A percentile compares a stretch with the other conserved stretches of the same genome.
phyloP scores from a whole-genome alignment of 2,329 filamentous ascomycete genomes.

The Penicillium sp. region DNA sequence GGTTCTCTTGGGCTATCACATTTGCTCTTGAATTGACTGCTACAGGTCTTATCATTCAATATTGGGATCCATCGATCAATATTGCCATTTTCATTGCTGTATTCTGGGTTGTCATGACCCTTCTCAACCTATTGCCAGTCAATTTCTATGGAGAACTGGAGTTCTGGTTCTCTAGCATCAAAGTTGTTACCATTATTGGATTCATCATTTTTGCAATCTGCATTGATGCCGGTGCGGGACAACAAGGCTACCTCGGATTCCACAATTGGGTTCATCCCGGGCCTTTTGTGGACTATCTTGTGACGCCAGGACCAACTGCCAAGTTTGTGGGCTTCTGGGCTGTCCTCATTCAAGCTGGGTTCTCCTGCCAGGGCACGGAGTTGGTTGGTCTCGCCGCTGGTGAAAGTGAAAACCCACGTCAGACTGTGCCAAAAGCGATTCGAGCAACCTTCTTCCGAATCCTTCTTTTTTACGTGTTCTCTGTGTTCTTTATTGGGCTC shows the following conservation, averaged over 20 bases:
- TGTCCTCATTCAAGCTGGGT: constrained; percentile 22
- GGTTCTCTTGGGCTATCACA: constrained; percentile 24
- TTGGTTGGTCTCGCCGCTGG: constrained; percentile 24
- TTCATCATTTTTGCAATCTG: constrained; percentile 25
- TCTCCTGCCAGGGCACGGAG: constrained; percentile 24
- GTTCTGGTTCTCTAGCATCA: constrained; percentile 23
- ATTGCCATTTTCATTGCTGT: constrained; percentile 21
- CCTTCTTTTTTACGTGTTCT: constrained; percentile 21
- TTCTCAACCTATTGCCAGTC: constrained; percentile 21
- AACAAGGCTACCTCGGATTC: constrained; percentile 23
- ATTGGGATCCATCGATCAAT: constrained; percentile 21
- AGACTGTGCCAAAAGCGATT: constrained; percentile 22
- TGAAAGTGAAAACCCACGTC: constrained; percentile 25
- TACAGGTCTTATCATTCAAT: constrained; percentile 24
- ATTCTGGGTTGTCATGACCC: constrained; percentile 21
- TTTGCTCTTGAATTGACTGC: constrained; percentile 23
- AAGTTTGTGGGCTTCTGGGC: constrained; percentile 26
- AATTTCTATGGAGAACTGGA: constrained; percentile 25
- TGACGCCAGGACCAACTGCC: constrained; percentile 18
- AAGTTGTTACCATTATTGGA: constrained; percentile 20
- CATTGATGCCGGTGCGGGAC: constrained; percentile 20
- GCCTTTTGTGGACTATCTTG: constrained; percentile 20
- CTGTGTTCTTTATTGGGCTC: constrained; percentile 25
- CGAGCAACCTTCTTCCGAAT: constrained; percentile 24
- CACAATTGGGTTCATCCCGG: constrained; percentile 24